A percentile compares a stretch with the other conserved stretches of the same genome.
Conservation (phyloP, 495 filamentous ascomycete species). For the Podospora australis region DNA sequence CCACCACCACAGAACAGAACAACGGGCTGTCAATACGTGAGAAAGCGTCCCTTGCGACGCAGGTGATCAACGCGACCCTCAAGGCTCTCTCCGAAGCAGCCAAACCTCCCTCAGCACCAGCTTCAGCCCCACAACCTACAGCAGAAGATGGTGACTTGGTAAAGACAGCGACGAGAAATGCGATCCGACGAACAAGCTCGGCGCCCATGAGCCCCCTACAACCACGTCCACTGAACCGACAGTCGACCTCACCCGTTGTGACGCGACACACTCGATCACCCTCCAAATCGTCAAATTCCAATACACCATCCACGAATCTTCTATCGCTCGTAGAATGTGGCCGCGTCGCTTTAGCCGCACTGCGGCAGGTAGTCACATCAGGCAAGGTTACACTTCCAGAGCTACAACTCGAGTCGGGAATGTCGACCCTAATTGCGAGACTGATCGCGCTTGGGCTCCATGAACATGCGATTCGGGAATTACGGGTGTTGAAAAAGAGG, state of each 20-base stretch:
- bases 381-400: slow-evolving; percentile 46
- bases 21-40: slow-evolving; percentile 50
- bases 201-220: slow-evolving; percentile 46
- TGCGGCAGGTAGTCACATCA: slow-evolving; percentile 53
- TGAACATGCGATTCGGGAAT: slow-evolving; percentile 70
- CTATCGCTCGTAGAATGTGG: slow-evolving; percentile 65
- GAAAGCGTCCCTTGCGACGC: slow-evolving; percentile 66
- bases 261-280: slow-evolving; percentile 25
- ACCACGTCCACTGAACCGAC: slow-evolving; percentile 47
- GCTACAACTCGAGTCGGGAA: slow-evolving; percentile 77
- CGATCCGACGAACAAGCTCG: slow-evolving; percentile 40
- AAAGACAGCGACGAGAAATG: slow-evolving; percentile 30
- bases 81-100: slow-evolving; percentile 68
- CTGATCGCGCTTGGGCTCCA: slow-evolving; percentile 66
- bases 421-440: slow-evolving; percentile 67
- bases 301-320: slow-evolving; percentile 21
- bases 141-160: slow-evolving; percentile 24
- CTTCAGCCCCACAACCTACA: slow-evolving; percentile 20
- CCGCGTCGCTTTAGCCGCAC: slow-evolving; percentile 60
- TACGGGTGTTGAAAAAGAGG: slow-evolving; percentile 60
- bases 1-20: slow-evolving; percentile 2
- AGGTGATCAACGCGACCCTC: slow-evolving; percentile 70
- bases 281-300: slow-evolving; percentile 21
- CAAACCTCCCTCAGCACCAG: slow-evolving; percentile 38
- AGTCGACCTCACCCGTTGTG: slow-evolving; percentile 38